phyloP scores from a whole-genome alignment of 2,329 filamentous ascomycete species.

The Fusarium bactridioides region DNA sequence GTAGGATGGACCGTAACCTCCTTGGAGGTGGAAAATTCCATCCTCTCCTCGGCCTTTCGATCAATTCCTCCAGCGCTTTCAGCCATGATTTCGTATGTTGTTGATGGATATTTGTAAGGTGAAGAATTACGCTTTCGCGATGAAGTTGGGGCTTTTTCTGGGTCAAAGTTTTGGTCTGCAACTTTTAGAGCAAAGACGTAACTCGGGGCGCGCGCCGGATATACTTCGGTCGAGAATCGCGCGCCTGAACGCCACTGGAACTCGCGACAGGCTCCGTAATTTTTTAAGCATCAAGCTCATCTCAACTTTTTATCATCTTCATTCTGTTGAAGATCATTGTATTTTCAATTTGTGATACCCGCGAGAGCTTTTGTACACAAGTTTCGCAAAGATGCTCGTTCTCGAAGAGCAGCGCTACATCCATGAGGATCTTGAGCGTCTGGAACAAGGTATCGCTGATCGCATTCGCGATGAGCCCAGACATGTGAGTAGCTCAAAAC shows the following conservation, averaged over 20 bases:
- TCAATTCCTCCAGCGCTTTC: slow-evolving; percentile 81
- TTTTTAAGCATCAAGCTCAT: slow-evolving; percentile 35
- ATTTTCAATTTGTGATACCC: neutral
- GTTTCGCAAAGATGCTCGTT: slow-evolving; percentile 70
- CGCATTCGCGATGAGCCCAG: slow-evolving; percentile 88
- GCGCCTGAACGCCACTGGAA: slow-evolving; percentile 37
- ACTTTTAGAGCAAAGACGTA: slow-evolving; percentile 26
- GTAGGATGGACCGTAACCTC: slow-evolving; percentile 95
- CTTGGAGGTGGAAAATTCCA: slow-evolving; percentile 98
- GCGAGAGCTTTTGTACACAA: neutral
- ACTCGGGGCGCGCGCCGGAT: slow-evolving; percentile 36
- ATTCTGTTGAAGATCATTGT: neutral
- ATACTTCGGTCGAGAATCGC: slow-evolving; percentile 41
- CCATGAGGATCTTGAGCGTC: slow-evolving; percentile 94
- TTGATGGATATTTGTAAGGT: neutral
- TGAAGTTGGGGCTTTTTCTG: slow-evolving; percentile 9
- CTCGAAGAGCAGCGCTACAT: slow-evolving; percentile 93
- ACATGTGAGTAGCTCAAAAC: slow-evolving; percentile 66
- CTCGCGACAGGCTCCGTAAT: slow-evolving; percentile 42
- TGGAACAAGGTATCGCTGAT: slow-evolving; percentile 93
- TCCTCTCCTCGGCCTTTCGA: slow-evolving; percentile 91
- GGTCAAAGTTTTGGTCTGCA: slow-evolving; percentile 42
- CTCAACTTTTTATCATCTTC: slow-evolving; percentile 22
- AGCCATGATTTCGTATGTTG: slow-evolving; percentile 71
- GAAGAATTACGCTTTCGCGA: slow-evolving; percentile 21